Conservation (phyloP, 306 rosid genomes). For the Rosa persica region DNA sequence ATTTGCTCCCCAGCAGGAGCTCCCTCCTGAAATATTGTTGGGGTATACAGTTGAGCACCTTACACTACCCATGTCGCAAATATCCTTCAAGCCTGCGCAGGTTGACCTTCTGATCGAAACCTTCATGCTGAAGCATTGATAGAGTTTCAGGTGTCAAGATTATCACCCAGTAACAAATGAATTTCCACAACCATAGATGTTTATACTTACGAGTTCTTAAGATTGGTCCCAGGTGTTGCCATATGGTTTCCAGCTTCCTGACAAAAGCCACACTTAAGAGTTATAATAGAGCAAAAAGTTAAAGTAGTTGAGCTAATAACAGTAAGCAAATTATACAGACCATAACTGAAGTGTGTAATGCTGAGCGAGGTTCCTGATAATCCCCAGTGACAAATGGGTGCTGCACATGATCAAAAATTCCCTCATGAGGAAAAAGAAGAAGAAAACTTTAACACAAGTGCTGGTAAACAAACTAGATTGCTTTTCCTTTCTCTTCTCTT, state of each 20-base stretch:
- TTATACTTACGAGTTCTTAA: conserved; percentile 60
- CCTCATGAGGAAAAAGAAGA: not conserved
- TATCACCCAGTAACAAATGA: conserved; percentile 13
- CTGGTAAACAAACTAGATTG: conserved; percentile 1
- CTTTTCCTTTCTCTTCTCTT: not conserved
- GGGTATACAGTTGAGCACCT: conserved; percentile 55
- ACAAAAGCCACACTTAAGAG: conserved; percentile 15
- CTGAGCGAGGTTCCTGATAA: conserved; percentile 49
- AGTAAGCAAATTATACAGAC: conserved; percentile 43
- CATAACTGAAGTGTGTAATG: conserved; percentile 46
- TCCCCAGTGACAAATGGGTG: conserved; percentile 79
- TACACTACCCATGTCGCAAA: conserved; percentile 66
- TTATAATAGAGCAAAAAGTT: conserved; percentile 12
- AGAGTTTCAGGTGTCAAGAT: conserved; percentile 24
- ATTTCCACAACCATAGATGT: conserved; percentile 25
- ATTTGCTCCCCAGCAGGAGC: conserved; percentile 48
- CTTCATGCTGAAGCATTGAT: conserved; percentile 46
- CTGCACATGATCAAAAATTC: conserved; percentile 46
- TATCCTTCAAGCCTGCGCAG: conserved; percentile 66
- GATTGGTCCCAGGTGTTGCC: conserved; percentile 46
- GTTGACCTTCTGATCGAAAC: conserved; percentile 49
- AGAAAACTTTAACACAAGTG: not conserved
- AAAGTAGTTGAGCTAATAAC: conserved; percentile 22
- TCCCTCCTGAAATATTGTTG: conserved; percentile 39
- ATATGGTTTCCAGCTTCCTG: conserved; percentile 61